Evolutionary conservation across 2,329 filamentous ascomycete genomes (phyloP).

Genomic region (Penicillium griseofulvum): DNA sequence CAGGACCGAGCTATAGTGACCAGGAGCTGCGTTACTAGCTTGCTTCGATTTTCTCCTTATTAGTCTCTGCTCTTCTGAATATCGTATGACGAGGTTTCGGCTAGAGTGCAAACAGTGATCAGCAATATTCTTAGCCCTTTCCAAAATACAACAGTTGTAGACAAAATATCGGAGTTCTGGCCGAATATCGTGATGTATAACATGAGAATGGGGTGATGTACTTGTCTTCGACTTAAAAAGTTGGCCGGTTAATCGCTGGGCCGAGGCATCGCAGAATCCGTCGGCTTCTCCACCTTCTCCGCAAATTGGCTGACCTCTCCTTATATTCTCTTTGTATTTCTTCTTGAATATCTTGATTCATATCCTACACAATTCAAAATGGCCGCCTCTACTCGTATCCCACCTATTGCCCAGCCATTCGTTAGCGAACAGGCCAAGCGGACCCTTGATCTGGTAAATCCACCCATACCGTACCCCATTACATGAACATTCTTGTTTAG

Average conservation of each 20-base stretch:
- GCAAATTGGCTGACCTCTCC: conserved; percentile 19
- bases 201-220: not conserved
- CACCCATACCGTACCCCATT: not conserved
- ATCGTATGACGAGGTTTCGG: too few relatives aligned
- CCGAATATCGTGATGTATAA: not conserved
- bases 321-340: conserved; percentile 1
- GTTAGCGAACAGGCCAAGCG: conserved; percentile 83
- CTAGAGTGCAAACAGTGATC: too few relatives aligned
- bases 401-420: conserved; percentile 57
- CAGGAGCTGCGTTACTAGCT: too few relatives aligned
- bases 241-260: conserved; percentile 8
- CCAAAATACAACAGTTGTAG: too few relatives aligned
- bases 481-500: too few relatives aligned
- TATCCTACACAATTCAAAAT: conserved; percentile 45
- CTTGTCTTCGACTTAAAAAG: not conserved
- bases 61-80: too few relatives aligned
- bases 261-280: conserved; percentile 27
- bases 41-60: too few relatives aligned
- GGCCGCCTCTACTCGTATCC: conserved; percentile 54
- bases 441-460: conserved; percentile 69
- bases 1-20: too few relatives aligned
- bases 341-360: too few relatives aligned
- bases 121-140: too few relatives aligned
- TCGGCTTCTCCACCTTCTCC: conserved; percentile 34
- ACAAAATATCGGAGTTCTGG: not conserved